Evolutionary conservation across 139 green algal genomes (phyloP).

Genomic region (Desmodesmus armatus): DNA sequence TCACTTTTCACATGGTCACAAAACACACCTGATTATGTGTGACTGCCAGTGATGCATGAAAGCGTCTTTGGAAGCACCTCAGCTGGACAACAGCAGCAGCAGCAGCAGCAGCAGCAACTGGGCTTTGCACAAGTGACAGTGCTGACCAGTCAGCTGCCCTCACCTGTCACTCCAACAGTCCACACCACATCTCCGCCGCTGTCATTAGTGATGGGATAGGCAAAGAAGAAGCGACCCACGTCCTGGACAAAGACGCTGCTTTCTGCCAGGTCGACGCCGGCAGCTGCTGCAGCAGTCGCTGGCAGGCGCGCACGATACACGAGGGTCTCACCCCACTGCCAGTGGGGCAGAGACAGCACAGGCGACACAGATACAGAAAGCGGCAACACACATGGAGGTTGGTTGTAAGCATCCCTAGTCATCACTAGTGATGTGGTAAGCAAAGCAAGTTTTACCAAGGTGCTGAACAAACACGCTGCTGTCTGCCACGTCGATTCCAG

Average conservation of each 20-base stretch:
- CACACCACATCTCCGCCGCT: constrained; percentile 47
- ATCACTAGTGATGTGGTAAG: too few species aligned
- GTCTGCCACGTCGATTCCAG: not conserved
- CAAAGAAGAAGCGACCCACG: constrained; percentile 19
- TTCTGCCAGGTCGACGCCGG: not conserved
- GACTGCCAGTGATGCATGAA: not conserved
- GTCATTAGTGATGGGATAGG: constrained; percentile 30
- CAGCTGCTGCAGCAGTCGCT: not conserved
- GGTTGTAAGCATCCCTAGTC: too few species aligned
- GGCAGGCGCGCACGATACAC: constrained; percentile 20
- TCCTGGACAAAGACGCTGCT: constrained; percentile 21
- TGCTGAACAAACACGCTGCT: constrained; percentile 23
- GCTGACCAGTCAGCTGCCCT: not conserved
- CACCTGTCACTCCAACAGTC: constrained; percentile 26
- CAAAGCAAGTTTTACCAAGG: too few species aligned
- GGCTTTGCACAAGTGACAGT: too few species aligned
- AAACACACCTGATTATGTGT: too few species aligned
- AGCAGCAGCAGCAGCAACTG: not conserved
- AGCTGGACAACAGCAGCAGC: not conserved
- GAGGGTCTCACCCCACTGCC: constrained; percentile 30
- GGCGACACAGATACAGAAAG: too few species aligned
- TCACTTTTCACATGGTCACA: too few species aligned
- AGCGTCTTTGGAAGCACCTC: not conserved
- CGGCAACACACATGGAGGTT: too few species aligned
- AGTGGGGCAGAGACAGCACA: too few species aligned